phyloP scores from a whole-genome alignment of 202 grass and related monocot species.

The Setaria italica region DNA sequence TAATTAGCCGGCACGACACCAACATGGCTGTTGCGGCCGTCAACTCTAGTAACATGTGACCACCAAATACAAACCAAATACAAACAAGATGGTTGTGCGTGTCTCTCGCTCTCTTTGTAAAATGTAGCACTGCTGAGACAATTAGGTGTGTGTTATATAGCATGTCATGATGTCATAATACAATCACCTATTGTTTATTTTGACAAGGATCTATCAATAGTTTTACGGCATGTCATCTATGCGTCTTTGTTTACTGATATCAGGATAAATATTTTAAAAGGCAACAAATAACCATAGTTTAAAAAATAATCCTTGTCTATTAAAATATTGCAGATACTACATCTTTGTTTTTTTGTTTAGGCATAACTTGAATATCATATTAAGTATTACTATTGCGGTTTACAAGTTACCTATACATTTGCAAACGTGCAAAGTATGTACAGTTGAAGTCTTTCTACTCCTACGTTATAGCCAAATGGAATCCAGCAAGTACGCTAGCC shows the following conservation, averaged over 20 bases:
- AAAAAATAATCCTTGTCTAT: background rate
- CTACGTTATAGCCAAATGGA: background rate
- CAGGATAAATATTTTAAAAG: no score
- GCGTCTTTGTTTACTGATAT: no score
- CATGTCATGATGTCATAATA: no score
- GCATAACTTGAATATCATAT: background rate
- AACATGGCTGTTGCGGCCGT: no score
- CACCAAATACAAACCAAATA: no score
- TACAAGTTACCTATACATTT: background rate
- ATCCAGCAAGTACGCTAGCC: background rate
- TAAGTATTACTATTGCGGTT: background rate
- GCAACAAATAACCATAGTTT: background rate
- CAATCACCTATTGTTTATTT: no score
- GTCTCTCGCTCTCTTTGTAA: no score
- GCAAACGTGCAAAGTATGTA: background rate
- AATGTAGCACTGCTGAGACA: no score
- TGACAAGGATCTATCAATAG: background rate
- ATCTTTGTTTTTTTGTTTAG: background rate
- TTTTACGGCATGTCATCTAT: background rate
- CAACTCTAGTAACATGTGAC: no score
- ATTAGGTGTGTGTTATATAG: no score
- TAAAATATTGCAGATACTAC: background rate
- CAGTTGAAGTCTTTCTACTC: background rate
- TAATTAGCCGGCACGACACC: no score
- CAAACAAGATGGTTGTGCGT: no score